Base-by-base conservation (phyloP, 2,329 filamentous ascomycete species). In the Cladosporium sp. region DNA sequence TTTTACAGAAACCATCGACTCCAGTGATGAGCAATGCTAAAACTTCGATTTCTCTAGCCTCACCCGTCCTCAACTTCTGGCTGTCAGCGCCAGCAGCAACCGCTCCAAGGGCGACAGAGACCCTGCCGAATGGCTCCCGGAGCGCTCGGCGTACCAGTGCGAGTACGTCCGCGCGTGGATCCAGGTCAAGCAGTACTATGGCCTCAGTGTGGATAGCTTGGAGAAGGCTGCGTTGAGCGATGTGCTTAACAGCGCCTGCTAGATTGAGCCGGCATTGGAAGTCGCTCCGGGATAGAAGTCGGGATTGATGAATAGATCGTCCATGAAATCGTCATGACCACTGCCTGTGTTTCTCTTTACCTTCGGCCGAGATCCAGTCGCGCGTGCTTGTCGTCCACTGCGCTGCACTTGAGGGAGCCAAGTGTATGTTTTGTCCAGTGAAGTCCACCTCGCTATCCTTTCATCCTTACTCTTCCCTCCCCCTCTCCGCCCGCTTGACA, bases 51-150 rank as follows among this genome's bases (percentile, higher is more conserved):
- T n/a, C n/a, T n/a, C n/a, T n/a, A 89, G 93, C 70, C 66, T 92
- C 52, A 78, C 73, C 1, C 80, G 84, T 49, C 89, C 89, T 0
- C 88, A 93, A 71, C 78, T 93, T 24, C 79, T 88, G 70, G 86
- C 88, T 30, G 87, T 93, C 7, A 92, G 88, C 3, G 85, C 88
- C 65, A 82, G 79, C 49, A 82, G 89, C 58, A 95, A 95, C 71
- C 74, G 83, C 59, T 58, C 72, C 29, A 93, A 92, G 75, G 73
- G 87, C n/a, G 87, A 90, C 67, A 71, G 76, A 57, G 82, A 83
- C 47, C 87, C 88, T 0, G 88, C 91, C 62, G 67, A 71, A 9
- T 95, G 88, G 88, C 85, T 89, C 73, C 89, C 87, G 11, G 78
- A 84, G 0, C 70, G 88, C 73, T 74, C 68, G 17, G 76, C 74